Evolutionary conservation across 805 yeast genomes (phyloP), one percentile per base, ranked within the genome.

Genomic region (Citeromyces nyonsensis): DNA sequence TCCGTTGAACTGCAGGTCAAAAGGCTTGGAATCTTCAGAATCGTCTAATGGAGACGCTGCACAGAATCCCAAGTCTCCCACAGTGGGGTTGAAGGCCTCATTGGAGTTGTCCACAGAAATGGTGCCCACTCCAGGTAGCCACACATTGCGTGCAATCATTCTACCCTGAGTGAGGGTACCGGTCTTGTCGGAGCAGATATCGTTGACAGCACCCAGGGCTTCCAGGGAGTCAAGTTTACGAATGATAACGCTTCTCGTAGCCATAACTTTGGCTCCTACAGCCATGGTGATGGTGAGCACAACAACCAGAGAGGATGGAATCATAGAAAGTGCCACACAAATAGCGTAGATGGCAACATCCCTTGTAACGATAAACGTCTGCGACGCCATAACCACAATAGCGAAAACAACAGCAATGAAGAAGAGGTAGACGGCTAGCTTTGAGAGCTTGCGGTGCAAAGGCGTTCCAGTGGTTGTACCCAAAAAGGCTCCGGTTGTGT

Each of bases 331-430:
- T 0, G 80, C 81, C 31, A 80, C 86, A 56, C 93, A 83, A 45
- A 84, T 76, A 15, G 95, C 94, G 48, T 83, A 83, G 31, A 83
- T 73, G 10, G 93, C 94, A 25, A 83, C 91, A 42, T 82, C 84
- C 35, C 63, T 69, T 41, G 70, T 73, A n/a, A 83, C 94, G 9
- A 57, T 45, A 52, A 82, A 73, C 38, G 66, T 66, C 53, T 83
- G 93, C 7, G 91, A 71, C 2, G 75, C 93, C 93, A 83, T 78
- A 3, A 81, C 93, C 12, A 84, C 71, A 36, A 84, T 73, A 2
- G 94, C 94, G 47, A 82, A 76, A 1, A 84, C 42, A n/a, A 83
- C 91, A 4, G 95, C 94, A 30, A 83, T 57, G 43, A 63, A 61
- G 41, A 83, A 82, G 30, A 84, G 59, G 28, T 67, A 49, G 32